These are phyloP conservation scores for Malania oleifera DNA, from an alignment of 164 flowering plant genomes.

Conservation along the genomic window DNA sequence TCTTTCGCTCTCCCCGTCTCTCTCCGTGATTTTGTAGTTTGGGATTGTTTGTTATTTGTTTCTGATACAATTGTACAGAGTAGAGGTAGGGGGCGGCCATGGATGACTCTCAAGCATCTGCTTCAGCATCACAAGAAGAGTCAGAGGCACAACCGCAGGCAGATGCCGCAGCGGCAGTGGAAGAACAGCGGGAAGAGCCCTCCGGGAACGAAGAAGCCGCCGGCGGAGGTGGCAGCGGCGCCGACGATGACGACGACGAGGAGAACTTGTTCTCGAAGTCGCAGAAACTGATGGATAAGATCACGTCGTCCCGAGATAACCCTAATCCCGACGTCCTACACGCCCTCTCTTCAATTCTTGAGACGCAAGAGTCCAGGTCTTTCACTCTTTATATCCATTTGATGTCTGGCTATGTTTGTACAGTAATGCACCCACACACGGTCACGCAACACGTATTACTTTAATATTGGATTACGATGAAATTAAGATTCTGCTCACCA, in stretches of 20 bases:
- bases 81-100: too few relatives aligned
- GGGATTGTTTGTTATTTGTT: too few relatives aligned
- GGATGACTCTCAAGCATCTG: too few relatives aligned
- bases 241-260: slow-evolving; percentile 28
- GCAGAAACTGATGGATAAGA: slow-evolving; percentile 41
- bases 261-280: slow-evolving; percentile 33
- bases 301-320: slow-evolving; percentile 39
- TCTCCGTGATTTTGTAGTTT: too few relatives aligned
- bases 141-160: neutral
- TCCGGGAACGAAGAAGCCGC: slow-evolving; percentile 3
- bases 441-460: too few relatives aligned
- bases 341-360: slow-evolving; percentile 78
- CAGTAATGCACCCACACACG: too few relatives aligned
- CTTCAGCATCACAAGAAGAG: too few relatives aligned
- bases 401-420: neutral
- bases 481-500: too few relatives aligned
- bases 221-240: slow-evolving; percentile 27
- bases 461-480: too few relatives aligned
- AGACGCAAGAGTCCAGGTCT: slow-evolving; percentile 68
- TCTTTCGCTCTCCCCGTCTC: too few relatives aligned
- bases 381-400: neutral
- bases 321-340: slow-evolving; percentile 72
- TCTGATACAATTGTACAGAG: too few relatives aligned
- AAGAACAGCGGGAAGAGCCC: slow-evolving; percentile 17
- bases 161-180: neutral